These are phyloP conservation scores for Pythium aristosporum DNA, from an alignment of 352 stramenopile genomes.

Conservation along the genomic window DNA sequence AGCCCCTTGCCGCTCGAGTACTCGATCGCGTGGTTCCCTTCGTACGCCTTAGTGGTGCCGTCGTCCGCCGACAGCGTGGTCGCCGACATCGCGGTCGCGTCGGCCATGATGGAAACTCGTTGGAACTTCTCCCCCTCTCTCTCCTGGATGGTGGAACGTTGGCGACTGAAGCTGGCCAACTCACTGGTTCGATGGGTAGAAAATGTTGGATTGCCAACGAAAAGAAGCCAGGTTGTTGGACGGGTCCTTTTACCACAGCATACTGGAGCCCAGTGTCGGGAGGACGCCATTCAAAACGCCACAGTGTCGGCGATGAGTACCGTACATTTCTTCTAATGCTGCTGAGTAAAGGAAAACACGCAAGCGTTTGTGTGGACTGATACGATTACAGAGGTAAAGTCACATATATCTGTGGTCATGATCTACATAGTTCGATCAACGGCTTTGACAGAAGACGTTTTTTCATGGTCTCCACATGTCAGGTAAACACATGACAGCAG, in stretches of 20 bases:
- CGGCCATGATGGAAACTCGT: background rate
- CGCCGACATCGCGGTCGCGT: background rate
- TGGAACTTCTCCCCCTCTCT: background rate
- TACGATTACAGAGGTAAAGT: no score
- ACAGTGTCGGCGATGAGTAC: no score
- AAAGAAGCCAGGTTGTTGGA: background rate
- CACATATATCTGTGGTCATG: no score
- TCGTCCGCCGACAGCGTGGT: slow-evolving; percentile 9
- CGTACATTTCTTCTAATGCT: no score
- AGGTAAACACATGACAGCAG: no score
- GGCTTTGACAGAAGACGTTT: no score
- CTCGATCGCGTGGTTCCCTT: slow-evolving; percentile 13
- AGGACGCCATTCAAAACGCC: no score
- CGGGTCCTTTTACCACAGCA: background rate
- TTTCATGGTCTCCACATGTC: no score
- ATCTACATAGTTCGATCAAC: no score
- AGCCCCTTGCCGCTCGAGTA: slow-evolving; percentile 26
- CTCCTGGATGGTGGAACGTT: slow-evolving; percentile 8
- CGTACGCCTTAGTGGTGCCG: background rate
- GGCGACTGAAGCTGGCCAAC: slow-evolving; percentile 14
- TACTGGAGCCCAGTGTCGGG: background rate
- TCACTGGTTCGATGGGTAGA: background rate
- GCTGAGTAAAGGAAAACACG: no score
- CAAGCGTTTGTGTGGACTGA: no score
- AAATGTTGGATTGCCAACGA: background rate